Evolutionary conservation across 1,284 basidiomycete genomes (phyloP), one percentile per base, ranked within the genome.

Genomic region (Austroboletus rostrupii): DNA sequence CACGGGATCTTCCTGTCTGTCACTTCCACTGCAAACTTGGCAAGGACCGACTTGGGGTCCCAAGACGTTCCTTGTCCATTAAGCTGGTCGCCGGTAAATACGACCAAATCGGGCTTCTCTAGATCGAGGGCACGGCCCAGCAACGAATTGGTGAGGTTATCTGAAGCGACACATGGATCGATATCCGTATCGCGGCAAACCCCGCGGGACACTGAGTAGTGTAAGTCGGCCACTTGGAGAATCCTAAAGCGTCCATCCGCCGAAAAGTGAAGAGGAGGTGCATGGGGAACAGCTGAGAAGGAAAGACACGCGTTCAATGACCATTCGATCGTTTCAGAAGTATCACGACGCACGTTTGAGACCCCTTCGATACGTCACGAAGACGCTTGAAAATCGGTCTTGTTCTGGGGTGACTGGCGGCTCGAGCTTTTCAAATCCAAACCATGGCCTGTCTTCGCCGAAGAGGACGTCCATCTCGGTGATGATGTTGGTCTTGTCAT

Each of bases 381-480:
- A 81, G 5, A 81, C 81, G 43, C 75, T 77, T 49, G 82, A 74
- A 1, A 70, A 54, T 35, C 65, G 69, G 13, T 70, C 71, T 20
- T 66, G 66, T 21, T 71, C 69, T 8, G 65, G 61, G 16, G 81
- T 73, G 7, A 85, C 76, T 2, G 79, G 69, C 0, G 83, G 83
- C 28, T 79, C 68, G 2, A 92, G 61, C 57, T 79, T 83, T 58
- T 90, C 78, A 61, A 93, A 96, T 0, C 92, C 92, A 57, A 83
- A 92, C 81, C 89, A 92, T 0, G 90, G 82, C 7, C 78, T 73
- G 48, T 85, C 83, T 43, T 88, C 83, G 4, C 93, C 93, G 61
- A 84, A 95, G 0, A 90, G 68, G 2, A 95, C 75, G 63, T 95
- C 92, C n/a, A 96, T 56, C 66, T 97, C 92, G 1, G 92, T 96